Conservation (phyloP, 768 basidiomycete genomes). For the Suillus subalutaceus region DNA sequence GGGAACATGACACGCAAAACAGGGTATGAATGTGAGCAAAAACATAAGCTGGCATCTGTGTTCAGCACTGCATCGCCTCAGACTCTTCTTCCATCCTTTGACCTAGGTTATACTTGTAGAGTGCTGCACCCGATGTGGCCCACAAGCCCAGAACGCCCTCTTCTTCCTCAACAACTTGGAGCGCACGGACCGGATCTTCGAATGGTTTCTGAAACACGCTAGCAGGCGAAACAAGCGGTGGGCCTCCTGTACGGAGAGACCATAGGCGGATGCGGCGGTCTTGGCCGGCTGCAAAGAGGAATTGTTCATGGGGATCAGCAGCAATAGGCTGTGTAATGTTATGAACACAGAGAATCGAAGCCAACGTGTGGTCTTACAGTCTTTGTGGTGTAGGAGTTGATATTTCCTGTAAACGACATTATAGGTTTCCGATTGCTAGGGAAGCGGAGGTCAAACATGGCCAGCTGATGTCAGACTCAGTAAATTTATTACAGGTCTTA, state of each 20-base stretch:
- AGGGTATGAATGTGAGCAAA: neutral
- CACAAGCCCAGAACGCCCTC: conserved; percentile 48
- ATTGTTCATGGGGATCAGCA: conserved; percentile 55
- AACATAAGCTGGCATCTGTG: neutral
- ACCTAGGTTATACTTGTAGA: conserved; percentile 57
- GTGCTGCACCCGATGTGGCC: conserved; percentile 47
- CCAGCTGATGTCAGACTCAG: conserved; percentile 46
- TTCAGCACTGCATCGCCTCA: neutral
- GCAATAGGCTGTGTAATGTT: conserved; percentile 54
- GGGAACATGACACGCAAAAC: neutral
- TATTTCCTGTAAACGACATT: conserved; percentile 53
- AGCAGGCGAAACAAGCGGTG: conserved; percentile 21
- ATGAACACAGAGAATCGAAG: conserved; percentile 9
- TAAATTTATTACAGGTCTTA: conserved; percentile 1
- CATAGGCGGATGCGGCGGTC: conserved; percentile 68
- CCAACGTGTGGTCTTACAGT: conserved; percentile 44
- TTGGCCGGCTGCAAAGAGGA: conserved; percentile 71
- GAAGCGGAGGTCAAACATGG: conserved; percentile 66
- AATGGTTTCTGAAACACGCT: conserved; percentile 34
- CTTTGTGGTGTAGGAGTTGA: conserved; percentile 53
- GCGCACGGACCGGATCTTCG: conserved; percentile 43
- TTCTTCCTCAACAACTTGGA: conserved; percentile 52
- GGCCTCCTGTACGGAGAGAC: conserved; percentile 61
- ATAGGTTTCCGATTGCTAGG: conserved; percentile 45
- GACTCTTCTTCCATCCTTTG: conserved; percentile 25